Base-by-base conservation (phyloP, 345 rosid genomes). In the Eucalyptus victrix region DNA sequence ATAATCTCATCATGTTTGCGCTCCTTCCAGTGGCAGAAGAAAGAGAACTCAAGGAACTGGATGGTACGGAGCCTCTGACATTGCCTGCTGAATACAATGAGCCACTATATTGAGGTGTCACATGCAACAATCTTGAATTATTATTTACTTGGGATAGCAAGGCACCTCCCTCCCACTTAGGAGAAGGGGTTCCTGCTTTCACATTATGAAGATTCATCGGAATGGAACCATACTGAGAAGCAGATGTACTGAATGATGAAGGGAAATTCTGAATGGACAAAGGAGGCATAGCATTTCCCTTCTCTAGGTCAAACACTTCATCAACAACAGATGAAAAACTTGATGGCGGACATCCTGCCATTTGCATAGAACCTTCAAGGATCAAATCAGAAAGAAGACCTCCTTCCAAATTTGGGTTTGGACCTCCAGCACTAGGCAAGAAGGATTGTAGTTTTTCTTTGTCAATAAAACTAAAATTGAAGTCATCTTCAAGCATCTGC, bases 261-360 rank as follows among this genome's bases (percentile, higher is more conserved):
- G 95, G 50, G 89, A 91, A 87, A 88, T 89, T 95, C 88, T 92
- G 97, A 88, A 92, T 92, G 87, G 94, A 88, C 69, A 91, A 92
- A 83, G 92, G 86, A 90, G 96, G 91, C 86, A 93, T 90, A 60
- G 95, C 90, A 60, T 93, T 88, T 90, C 94, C 97, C 90, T 94
- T 97, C 90, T 96, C 97, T 88, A 94, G 94, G 93, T 96, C 97
- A 94, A 98, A 98, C 87, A 98, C 96, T 91, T 96, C 99, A 94
- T 97, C 99, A 65, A 98, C 98, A 85, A 96, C 91, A 87, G 96
- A 96, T 81, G 99, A 93, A 91, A 97, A 98, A 93, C 95, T 94
- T 80, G 96, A 93, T 19, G 94, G 89, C 30, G 95, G 92, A 89
- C 90, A 90, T 87, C 97, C 95, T 88, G 92, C 89, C 89, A 91